Evolutionary conservation across 345 rosid genomes (phyloP), one percentile per base, ranked within the genome.

Genomic region (Euphorbia tirucalli): DNA sequence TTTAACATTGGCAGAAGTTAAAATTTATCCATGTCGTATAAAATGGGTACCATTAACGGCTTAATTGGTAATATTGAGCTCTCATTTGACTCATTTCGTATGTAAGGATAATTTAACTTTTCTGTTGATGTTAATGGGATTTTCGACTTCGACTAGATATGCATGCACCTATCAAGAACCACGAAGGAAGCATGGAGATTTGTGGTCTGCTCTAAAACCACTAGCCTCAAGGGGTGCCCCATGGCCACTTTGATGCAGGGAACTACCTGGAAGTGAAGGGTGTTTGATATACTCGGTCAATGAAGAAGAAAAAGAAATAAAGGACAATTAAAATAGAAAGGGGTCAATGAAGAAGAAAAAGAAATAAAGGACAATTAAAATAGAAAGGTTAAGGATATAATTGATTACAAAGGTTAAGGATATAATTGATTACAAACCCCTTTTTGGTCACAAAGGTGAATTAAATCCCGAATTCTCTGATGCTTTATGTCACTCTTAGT

Each of bases 211-310:
- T 81, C 84, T 24, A 81, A 78, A 50, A 77, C 75, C 32, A 81
- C 74, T 6, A 81, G 79, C 77, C 46, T 77, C 77, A 77, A 49
- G 0, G 79, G 81, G n/a, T 81, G 71, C 39, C 84, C 84, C 69
- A 77, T 74, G 10, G 84, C 84, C 44, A 81, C 63, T 64, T 74
- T 72, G 41, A 81, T 68, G 39, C 64, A 21, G 18, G 81, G 81
- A 50, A 77, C 74, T 11, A 74, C 84, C 83, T 80, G 24, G 69
- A 41, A n/a, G n/a, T n/a, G n/a, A n/a, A n/a, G n/a, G n/a, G n/a
- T n/a, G n/a, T n/a, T 35, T 35, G 7, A 35, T 35, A 7, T 35
- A 35, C 39, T 35, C 7, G 39, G 39, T 35, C 3, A 35, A 3
- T 35, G 39, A 24, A n/a, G 44, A 6, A 64, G 48, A 8, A 9